Conservation (phyloP, 1,284 basidiomycete genomes). For the Ganoderma lingzhi region DNA sequence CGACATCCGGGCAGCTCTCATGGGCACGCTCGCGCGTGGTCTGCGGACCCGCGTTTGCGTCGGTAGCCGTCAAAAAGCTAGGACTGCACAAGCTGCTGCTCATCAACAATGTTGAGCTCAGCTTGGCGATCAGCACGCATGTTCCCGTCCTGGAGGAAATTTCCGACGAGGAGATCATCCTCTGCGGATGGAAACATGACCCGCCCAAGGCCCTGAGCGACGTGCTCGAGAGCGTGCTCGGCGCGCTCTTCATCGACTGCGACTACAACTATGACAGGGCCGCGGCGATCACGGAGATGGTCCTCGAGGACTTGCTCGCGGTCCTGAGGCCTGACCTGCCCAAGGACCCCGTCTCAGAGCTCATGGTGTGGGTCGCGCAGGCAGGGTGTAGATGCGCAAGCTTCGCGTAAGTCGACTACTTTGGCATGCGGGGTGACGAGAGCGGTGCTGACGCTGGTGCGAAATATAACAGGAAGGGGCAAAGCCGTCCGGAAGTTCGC, state of each 20-base stretch:
- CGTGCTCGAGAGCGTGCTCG: slow-evolving; percentile 84
- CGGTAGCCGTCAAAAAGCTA: slow-evolving; percentile 69
- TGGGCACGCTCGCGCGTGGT: slow-evolving; percentile 75
- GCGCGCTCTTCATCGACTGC: slow-evolving; percentile 85
- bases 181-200: slow-evolving; percentile 79
- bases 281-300: slow-evolving; percentile 61
- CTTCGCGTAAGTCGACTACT: slow-evolving; percentile 49
- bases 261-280: slow-evolving; percentile 75
- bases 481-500: slow-evolving; percentile 52
- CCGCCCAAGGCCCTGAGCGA: slow-evolving; percentile 85
- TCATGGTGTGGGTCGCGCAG: slow-evolving; percentile 68
- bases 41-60: slow-evolving; percentile 78
- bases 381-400: slow-evolving; percentile 60
- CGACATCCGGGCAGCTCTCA: slow-evolving; percentile 79
- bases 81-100: slow-evolving; percentile 76
- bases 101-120: slow-evolving; percentile 74
- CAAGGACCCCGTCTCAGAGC: slow-evolving; percentile 71
- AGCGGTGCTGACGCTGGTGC: background rate
- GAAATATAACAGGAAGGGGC: slow-evolving; percentile 53
- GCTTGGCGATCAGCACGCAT: slow-evolving; percentile 65
- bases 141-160: slow-evolving; percentile 64
- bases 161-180: slow-evolving; percentile 66
- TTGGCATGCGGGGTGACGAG: background rate
- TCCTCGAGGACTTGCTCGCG: slow-evolving; percentile 70
- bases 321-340: slow-evolving; percentile 64